Base-by-base conservation (phyloP, 352 stramenopile species). In the Phytophthora hybrid region DNA sequence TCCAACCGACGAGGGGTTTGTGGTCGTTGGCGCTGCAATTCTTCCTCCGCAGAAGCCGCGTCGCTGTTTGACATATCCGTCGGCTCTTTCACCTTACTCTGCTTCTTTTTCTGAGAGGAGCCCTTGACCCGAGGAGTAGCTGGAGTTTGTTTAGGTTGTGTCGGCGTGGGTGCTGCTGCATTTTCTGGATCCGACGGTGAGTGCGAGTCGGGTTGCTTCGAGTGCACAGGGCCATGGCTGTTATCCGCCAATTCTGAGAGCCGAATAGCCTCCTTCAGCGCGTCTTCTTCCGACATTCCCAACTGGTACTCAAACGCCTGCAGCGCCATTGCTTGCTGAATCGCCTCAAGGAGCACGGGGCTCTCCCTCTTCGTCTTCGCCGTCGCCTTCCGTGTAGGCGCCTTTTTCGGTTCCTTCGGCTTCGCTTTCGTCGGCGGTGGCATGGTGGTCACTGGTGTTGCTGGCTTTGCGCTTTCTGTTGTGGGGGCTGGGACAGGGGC, bases 231-330 rank as follows among this genome's bases (percentile, higher is more conserved):
- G 13, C 1, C 13, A 44, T 60, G 63, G 4, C 41, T 69, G 18
- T 31, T 67, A 10, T 63, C 59, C 3, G 37, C 70, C 31, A 70
- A 69, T 59, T 79, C 73, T 1, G 77, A 83, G 14, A 83, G 63
- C 34, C 77, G 59, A 59, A 81, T 46, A 18, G 77, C 77, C 32
- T 81, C 73, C 26, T 76, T 76, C 0, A 81, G 32, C 1, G 77
- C 77, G 19, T 81, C 66, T 29, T 83, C 66, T 47, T 83, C 77
- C 2, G 63, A 81, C 63, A 83, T 55, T 4, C 77, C 77, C 49
- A 73, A 58, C 51, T 83, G 77, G 23, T 75, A 81, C 34, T 77
- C 59, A 39, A 75, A 77, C 19, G 69, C 60, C 26, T 83, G 74
- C 9, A 80, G 46, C 6, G 64, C 73, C 23, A 69, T 80, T 14